Evolutionary conservation across 1,284 basidiomycete species (phyloP), one percentile per base, ranked within the genome.

Genomic region (Heimioporus punctisporus): DNA sequence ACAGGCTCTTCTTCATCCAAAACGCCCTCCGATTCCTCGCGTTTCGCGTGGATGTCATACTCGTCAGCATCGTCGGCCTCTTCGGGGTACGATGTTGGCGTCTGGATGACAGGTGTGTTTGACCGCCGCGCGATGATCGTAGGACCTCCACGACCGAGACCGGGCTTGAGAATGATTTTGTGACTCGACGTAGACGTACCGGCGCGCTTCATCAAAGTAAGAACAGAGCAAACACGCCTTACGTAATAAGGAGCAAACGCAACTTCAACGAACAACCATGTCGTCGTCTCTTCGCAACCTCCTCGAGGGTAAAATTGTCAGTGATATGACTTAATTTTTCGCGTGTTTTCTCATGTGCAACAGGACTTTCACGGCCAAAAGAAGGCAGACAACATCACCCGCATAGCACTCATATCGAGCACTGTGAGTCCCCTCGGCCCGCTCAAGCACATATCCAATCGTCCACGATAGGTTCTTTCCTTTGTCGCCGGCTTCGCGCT

Each of bases 311-410:
- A 83, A 76, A 69, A 82, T 82, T 46, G 80, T 79, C 54, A 56
- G 78, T 72, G 11, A 46, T 28, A 6, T 5, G 60, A 12, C 37
- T 61, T 60, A 11, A n/a, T n/a, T n/a, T 34, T 48, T 0, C 2
- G 9, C 21, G 8, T 19, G 31, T 34, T 50, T 11, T 46, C 52
- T 57, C 27, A 54, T 34, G 8, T 2, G 44, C 12, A 12, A 19
- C 52, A 92, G 89, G 90, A 92, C 66, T 92, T 90, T 70, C 80
- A 84, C 61, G 89, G 89, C 2, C 89, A 92, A 65, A 80, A 79
- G 57, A 65, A 74, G 25, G 83, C 82, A 1, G 89, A 91, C 56
- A 64, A 73, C 49, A 74, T 87, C 28, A 64, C 77, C 31, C 77
- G 77, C 28, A 64, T 81, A 54, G 75, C 74, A 69, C 68, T 82